Percentiles rank a stretch among this genome's conserved stretches.
Conservation (phyloP, 768 basidiomycete genomes). For the Lactarius deliciosus region DNA sequence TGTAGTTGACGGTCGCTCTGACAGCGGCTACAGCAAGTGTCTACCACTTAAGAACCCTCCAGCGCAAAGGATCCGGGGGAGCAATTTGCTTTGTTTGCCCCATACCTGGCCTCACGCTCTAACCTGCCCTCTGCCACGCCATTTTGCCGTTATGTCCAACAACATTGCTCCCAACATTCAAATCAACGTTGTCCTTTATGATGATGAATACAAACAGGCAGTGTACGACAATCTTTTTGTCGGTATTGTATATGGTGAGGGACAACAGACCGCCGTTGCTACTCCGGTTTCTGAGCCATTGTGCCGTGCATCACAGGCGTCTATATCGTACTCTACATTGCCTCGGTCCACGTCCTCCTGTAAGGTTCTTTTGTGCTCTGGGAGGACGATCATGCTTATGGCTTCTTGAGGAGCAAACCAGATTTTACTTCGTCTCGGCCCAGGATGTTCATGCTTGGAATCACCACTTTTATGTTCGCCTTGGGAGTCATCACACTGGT, state of each 20-base stretch:
- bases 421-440: background rate
- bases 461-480: background rate
- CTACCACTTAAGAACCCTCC: no score
- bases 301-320: background rate
- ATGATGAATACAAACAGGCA: background rate
- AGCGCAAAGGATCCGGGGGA: no score
- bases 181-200: no score
- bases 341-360: background rate
- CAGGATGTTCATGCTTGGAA: background rate
- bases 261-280: background rate
- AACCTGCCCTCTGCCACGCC: no score
- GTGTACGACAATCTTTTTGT: conserved; percentile 4
- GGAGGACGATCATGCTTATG: background rate
- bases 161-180: no score
- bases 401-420: background rate
- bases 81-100: no score
- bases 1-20: no score
- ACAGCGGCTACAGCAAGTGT: no score
- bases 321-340: background rate
- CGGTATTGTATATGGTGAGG: conserved; percentile 1
- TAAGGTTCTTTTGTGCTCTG: background rate
- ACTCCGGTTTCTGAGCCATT: background rate
- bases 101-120: no score
- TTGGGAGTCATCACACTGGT: background rate
- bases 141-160: no score